Evolutionary conservation across 2,329 filamentous ascomycete species (phyloP).

Genomic region (Huntiella savannae): DNA sequence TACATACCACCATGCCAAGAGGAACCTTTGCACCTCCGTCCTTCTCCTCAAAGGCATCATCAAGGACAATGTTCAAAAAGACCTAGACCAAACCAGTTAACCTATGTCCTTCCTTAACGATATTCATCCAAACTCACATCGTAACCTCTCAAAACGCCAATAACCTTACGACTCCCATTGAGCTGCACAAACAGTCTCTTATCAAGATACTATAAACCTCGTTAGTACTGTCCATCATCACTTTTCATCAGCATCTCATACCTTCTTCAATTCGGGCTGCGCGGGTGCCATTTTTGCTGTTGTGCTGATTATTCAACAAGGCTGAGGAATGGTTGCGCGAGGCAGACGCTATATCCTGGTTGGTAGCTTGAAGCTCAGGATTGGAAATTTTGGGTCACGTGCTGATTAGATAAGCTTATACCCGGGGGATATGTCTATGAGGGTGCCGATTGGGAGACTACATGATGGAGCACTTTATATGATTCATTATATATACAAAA

Average conservation of each 20-base stretch:
- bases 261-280: slow-evolving; percentile 98
- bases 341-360: neutral
- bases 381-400: slow-evolving; percentile 24
- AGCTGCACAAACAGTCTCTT: slow-evolving; percentile 96
- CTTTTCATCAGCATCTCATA: slow-evolving; percentile 20
- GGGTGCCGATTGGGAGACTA: neutral
- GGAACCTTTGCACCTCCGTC: slow-evolving; percentile 73
- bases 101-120: neutral
- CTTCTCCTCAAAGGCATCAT: slow-evolving; percentile 93
- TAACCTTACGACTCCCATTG: slow-evolving; percentile 93
- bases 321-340: slow-evolving; percentile 1
- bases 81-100: slow-evolving; percentile 37
- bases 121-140: slow-evolving; percentile 47
- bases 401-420: slow-evolving; percentile 26
- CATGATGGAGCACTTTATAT: neutral
- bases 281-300: slow-evolving; percentile 68
- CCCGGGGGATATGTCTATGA: neutral
- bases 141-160: slow-evolving; percentile 84
- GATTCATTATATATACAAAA: slow-evolving; percentile 12
- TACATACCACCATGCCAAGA: slow-evolving; percentile 76
- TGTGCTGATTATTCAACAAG: neutral
- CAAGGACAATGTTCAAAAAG: slow-evolving; percentile 93
- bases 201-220: slow-evolving; percentile 73
- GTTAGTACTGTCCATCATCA: neutral
- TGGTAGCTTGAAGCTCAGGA: neutral